phyloP scores from a whole-genome alignment of 2,329 filamentous ascomycete genomes.

The Trichophaea hybrida region DNA sequence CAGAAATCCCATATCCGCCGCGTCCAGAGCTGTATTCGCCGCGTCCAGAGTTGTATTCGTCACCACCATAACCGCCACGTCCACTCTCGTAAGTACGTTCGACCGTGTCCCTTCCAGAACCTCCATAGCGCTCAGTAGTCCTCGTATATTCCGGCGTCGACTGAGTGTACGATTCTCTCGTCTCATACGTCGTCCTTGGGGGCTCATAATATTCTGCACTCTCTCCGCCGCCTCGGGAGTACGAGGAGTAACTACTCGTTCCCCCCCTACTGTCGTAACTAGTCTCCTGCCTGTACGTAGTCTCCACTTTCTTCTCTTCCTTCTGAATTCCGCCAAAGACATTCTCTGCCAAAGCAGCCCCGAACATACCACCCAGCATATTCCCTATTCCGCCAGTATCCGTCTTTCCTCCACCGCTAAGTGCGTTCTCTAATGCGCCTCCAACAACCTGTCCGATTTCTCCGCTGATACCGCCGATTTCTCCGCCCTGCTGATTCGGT shows the following conservation, averaged over 20 bases:
- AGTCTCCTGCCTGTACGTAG: constrained; percentile 36
- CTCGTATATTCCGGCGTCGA: background rate
- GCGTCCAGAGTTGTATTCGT: constrained; percentile 10
- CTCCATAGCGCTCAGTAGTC: constrained; percentile 21
- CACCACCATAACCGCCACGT: constrained; percentile 24
- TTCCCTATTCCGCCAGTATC: constrained; percentile 24
- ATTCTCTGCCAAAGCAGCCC: constrained; percentile 34
- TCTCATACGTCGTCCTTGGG: constrained; percentile 8
- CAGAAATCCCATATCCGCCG: constrained; percentile 5
- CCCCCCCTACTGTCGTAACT: constrained; percentile 33
- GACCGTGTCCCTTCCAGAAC: constrained; percentile 23
- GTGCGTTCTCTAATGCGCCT: constrained; percentile 43
- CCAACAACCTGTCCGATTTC: constrained; percentile 44
- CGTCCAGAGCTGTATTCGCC: constrained; percentile 7
- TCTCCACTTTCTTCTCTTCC: constrained; percentile 36
- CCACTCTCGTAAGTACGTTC: constrained; percentile 18
- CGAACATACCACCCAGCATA: constrained; percentile 31
- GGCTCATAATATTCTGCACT: no score
- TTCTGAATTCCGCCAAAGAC: constrained; percentile 42
- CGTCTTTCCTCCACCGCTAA: constrained; percentile 37
- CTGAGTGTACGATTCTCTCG: constrained; percentile 4
- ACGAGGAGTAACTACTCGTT: constrained; percentile 36
- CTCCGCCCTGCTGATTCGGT: constrained; percentile 31
- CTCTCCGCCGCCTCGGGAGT: constrained; percentile 2
- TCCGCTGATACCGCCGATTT: constrained; percentile 40